These are phyloP conservation scores for Phytophthora sansomeana DNA, from an alignment of 352 stramenopile species.

Conservation along the genomic window DNA sequence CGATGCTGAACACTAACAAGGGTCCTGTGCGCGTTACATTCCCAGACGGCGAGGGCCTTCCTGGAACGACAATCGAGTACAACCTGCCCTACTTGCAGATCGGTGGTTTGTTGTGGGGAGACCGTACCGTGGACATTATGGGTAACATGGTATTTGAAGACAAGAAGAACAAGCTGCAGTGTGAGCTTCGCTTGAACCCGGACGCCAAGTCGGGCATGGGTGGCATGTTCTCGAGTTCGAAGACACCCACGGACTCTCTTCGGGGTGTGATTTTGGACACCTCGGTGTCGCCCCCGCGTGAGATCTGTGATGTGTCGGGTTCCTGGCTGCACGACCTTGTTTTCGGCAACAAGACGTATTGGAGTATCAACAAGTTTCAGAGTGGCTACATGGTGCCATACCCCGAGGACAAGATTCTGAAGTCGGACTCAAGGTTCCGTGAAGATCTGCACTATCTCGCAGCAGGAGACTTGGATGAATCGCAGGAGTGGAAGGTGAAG, in stretches of 20 bases:
- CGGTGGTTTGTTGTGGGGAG: slow-evolving; percentile 81
- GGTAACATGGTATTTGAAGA: slow-evolving; percentile 81
- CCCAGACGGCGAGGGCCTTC: slow-evolving; percentile 44
- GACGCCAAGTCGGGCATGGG: slow-evolving; percentile 90
- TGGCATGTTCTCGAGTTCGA: slow-evolving; percentile 81
- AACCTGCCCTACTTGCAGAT: slow-evolving; percentile 78
- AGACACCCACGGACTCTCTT: slow-evolving; percentile 80
- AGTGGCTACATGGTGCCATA: slow-evolving; percentile 72
- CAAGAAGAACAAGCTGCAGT: slow-evolving; percentile 72
- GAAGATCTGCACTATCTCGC: slow-evolving; percentile 79
- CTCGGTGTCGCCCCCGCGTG: slow-evolving; percentile 47
- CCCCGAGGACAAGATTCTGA: slow-evolving; percentile 65
- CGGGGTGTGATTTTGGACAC: slow-evolving; percentile 77
- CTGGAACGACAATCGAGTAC: slow-evolving; percentile 72
- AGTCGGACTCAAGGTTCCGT: slow-evolving; percentile 76
- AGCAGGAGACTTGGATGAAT: slow-evolving; percentile 73
- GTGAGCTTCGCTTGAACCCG: slow-evolving; percentile 83
- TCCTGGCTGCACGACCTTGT: slow-evolving; percentile 85
- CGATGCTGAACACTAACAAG: slow-evolving; percentile 81
- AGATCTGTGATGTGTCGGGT: slow-evolving; percentile 76
- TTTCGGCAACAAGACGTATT: slow-evolving; percentile 77
- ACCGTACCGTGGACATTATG: slow-evolving; percentile 83
- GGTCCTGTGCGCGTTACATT: slow-evolving; percentile 80
- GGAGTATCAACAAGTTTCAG: slow-evolving; percentile 65
- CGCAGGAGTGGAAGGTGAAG: slow-evolving; percentile 88